Base-by-base conservation (phyloP, 345 rosid genomes). In the Gossypium mustelinum region DNA sequence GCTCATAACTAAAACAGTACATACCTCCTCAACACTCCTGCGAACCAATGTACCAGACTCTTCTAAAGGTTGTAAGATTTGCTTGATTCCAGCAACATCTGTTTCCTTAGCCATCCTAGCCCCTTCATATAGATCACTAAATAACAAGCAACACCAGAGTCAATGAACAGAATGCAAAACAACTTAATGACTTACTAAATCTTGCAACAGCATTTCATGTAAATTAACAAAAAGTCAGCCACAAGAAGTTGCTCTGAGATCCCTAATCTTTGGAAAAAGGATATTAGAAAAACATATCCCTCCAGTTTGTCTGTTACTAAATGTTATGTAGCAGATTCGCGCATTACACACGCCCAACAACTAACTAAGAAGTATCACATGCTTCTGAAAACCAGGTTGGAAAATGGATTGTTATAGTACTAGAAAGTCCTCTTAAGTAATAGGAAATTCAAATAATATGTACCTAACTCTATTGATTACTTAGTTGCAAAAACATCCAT, bases 91-190 rank as follows among this genome's bases (percentile, higher is more conserved):
- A 66, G 81, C 54, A 52, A 92, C 81, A 83, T 94, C 98, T 10
- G 85, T 79, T 62, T 79, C 84, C 78, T 78, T 86, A 2, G 98
- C 97, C 84, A 85, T 88, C 65, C 98, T 82, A 25, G 98, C 84
- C 65, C 98, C 98, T 84, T 94, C 98, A 34, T 94, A 94, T 58
- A 92, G 86, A 84, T 94, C 98, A 80, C 98, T 94, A 58, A 77
- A 81, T 41, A 77, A 48, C 60, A 1, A 66, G 18, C 64, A 70
- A 73, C 43, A 22, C 67, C 60, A 1, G 68, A 73, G 76, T 81
- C 47, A 75, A 62, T 44, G 17, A 73, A 74, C 51, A 72, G 66
- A 27, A 75, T 66, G 29, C 44, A 62, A 69, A 73, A 41, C 25
- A 41, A 25, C 41, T 47, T 52, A 24, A 25, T 57, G 64, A 34